Conservation (phyloP, 169 alveolate genomes). For the Amoebophrya sp. region DNA sequence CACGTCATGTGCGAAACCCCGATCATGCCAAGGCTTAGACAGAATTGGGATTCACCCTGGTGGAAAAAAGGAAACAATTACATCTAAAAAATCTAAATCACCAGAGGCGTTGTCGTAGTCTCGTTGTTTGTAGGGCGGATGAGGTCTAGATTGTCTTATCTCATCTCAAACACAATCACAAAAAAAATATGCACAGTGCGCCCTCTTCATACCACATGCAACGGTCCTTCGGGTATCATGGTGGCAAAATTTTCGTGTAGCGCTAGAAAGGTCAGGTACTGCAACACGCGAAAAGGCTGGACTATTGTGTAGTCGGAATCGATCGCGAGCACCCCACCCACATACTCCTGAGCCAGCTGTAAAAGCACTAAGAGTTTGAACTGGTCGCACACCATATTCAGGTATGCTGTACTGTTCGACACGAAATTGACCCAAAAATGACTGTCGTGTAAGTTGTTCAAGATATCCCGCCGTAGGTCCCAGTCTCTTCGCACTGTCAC, state of each 20-base stretch:
- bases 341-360: neutral
- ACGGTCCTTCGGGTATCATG: neutral
- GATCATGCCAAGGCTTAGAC: too few species aligned
- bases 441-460: neutral
- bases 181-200: too few species aligned
- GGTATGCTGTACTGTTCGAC: neutral
- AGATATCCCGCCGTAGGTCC: neutral
- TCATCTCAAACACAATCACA: too few species aligned
- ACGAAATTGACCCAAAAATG: neutral
- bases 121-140: too few species aligned
- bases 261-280: neutral
- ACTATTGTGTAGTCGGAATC: neutral
- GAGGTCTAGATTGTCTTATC: too few species aligned
- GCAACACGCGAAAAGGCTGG: neutral
- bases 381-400: constrained; percentile 10
- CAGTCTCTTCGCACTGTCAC: neutral
- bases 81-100: too few species aligned
- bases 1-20: neutral
- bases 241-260: neutral
- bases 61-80: too few species aligned
- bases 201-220: too few species aligned
- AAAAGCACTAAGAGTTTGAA: neutral
- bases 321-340: neutral
- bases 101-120: too few species aligned
- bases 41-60: too few species aligned